Percentiles rank a stretch among this genome's conserved stretches.
Conservation (phyloP, 2,329 filamentous ascomycete species). For the Pseudopithomyces chartarum region DNA sequence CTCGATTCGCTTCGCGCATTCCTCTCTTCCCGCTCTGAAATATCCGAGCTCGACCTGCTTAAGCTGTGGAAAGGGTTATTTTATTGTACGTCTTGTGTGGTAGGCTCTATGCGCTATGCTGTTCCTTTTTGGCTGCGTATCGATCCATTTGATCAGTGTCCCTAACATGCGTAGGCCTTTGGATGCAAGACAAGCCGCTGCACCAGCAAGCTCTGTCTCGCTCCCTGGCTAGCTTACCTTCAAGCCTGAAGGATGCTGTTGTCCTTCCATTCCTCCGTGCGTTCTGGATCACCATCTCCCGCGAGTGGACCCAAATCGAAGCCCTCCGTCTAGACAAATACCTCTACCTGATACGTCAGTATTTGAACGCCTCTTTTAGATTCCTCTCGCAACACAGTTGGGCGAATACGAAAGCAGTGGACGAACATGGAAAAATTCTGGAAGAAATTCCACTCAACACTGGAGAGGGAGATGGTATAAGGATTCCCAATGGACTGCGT, state of each 20-base stretch:
- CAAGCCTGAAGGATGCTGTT: conserved; percentile 57
- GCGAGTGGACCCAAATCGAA: conserved; percentile 59
- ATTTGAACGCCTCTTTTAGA: conserved; percentile 72
- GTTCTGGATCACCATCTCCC: conserved; percentile 58
- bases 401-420: conserved; percentile 43
- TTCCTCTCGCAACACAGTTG: conserved; percentile 51
- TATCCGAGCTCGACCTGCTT: conserved; percentile 73
- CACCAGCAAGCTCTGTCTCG: conserved; percentile 82
- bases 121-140: neutral
- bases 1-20: conserved; percentile 78
- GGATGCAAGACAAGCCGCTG: conserved; percentile 90
- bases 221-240: conserved; percentile 74
- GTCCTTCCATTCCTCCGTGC: conserved; percentile 52
- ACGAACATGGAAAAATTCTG: conserved; percentile 55
- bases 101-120: neutral
- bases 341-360: conserved; percentile 78
- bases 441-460: conserved; percentile 52
- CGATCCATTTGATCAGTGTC: neutral
- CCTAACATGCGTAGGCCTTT: conserved; percentile 62
- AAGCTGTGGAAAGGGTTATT: conserved; percentile 97
- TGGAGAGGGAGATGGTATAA: conserved; percentile 45
- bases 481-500: conserved; percentile 80
- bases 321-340: conserved; percentile 81
- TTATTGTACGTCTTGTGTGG: conserved; percentile 63
- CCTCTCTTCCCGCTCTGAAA: conserved; percentile 66